phyloP scores from a whole-genome alignment of 2,329 filamentous ascomycete genomes.

The Penicillium sp. region DNA sequence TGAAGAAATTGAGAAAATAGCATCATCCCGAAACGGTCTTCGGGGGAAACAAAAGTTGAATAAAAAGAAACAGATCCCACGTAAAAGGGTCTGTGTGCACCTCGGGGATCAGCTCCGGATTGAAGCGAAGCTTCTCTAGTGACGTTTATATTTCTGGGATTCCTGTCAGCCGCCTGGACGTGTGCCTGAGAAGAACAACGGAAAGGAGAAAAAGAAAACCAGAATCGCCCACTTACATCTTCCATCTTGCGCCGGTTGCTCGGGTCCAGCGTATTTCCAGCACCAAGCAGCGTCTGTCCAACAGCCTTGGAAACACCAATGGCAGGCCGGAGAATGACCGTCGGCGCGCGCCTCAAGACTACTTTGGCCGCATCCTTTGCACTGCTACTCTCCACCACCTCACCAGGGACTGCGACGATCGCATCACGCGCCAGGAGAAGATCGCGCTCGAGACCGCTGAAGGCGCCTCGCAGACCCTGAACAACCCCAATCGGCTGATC shows the following conservation, averaged over 20 bases:
- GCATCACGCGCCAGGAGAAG: conserved; percentile 85
- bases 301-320: conserved; percentile 89
- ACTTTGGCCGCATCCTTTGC: conserved; percentile 79
- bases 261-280: conserved; percentile 87
- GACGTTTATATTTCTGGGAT: conserved; percentile 49
- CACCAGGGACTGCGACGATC: conserved; percentile 90
- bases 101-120: neutral
- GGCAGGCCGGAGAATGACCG: conserved; percentile 85
- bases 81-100: neutral
- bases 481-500: conserved; percentile 89
- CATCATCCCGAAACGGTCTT: neutral
- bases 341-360: conserved; percentile 81
- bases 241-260: conserved; percentile 78
- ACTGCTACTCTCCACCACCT: conserved; percentile 82
- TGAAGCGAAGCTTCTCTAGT: conserved; percentile 27
- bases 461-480: conserved; percentile 82
- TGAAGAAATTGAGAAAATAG: neutral
- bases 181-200: neutral
- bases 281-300: conserved; percentile 86
- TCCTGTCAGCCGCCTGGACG: conserved; percentile 10
- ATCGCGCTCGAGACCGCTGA: conserved; percentile 80
- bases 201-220: neutral
- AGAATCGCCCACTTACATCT: conserved; percentile 69
- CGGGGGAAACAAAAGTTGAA: neutral
- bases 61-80: neutral